A percentile compares a stretch with the other conserved stretches of the same genome.
phyloP scores from a whole-genome alignment of 1,139 yeast species.

The Kodamaea sp. region DNA sequence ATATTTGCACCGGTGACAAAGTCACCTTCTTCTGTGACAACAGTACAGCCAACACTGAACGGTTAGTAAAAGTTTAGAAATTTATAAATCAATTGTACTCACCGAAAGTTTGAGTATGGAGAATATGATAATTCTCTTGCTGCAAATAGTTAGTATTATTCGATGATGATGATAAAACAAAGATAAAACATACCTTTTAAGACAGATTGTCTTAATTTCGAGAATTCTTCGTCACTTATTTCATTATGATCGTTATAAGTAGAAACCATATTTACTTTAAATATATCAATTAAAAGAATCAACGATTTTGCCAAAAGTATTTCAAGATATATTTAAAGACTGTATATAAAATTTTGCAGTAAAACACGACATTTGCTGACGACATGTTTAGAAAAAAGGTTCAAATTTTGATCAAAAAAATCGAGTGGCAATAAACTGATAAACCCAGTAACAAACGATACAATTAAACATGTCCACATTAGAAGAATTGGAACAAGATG shows the following conservation, averaged over 20 bases:
- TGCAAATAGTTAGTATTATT: conserved; percentile 11
- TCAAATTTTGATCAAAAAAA: not conserved
- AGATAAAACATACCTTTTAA: conserved; percentile 26
- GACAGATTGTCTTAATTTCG: conserved; percentile 23
- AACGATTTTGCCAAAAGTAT: too few species aligned
- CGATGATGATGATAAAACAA: too few species aligned
- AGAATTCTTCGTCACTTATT: conserved; percentile 25
- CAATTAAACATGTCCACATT: conserved; percentile 54
- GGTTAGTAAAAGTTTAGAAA: conserved; percentile 18
- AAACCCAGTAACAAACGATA: not conserved
- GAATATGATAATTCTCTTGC: conserved; percentile 61
- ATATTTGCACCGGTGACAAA: conserved; percentile 75
- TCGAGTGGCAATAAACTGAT: conserved; percentile 12
- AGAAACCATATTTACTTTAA: not conserved
- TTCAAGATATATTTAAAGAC: too few species aligned
- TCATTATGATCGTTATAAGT: conserved; percentile 16
- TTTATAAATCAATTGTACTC: conserved; percentile 17
- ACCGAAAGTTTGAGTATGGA: conserved; percentile 79
- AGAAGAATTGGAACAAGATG: conserved; percentile 61
- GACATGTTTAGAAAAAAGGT: conserved; percentile 1
- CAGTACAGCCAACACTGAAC: conserved; percentile 72
- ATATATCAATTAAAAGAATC: too few species aligned
- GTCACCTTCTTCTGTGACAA: conserved; percentile 51
- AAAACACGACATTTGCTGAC: conserved; percentile 2
- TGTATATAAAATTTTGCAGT: not conserved